phyloP scores from a whole-genome alignment of 495 filamentous ascomycete genomes.

The Chaetomidium leptoderma region DNA sequence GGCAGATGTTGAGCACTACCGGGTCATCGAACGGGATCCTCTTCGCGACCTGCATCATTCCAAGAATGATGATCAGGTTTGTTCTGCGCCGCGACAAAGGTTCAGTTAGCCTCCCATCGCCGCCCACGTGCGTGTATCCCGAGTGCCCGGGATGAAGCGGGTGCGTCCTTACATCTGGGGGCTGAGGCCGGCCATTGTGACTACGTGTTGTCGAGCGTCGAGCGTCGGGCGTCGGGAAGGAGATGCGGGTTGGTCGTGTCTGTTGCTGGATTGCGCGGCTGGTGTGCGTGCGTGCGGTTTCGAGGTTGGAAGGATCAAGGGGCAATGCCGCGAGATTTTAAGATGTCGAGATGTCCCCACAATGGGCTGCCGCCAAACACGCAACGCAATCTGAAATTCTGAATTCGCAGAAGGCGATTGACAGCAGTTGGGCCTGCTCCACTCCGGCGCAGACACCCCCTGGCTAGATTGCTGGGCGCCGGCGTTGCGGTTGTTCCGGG shows the following conservation, averaged over 20 bases:
- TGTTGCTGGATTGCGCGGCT: neutral
- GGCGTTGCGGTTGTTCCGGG: constrained; percentile 5
- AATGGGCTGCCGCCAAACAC: constrained; percentile 7
- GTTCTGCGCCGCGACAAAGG: constrained; percentile 52
- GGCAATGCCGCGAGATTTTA: constrained; percentile 9
- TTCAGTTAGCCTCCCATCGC: constrained; percentile 20
- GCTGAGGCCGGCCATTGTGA: constrained; percentile 48
- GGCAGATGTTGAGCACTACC: constrained; percentile 74
- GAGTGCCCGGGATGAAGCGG: constrained; percentile 3
- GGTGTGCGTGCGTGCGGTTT: neutral
- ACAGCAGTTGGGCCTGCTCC: neutral
- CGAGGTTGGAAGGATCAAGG: constrained; percentile 4
- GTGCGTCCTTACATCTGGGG: constrained; percentile 47
- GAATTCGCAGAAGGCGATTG: neutral
- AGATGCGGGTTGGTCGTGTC: neutral
- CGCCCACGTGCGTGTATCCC: neutral
- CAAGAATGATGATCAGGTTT: constrained; percentile 89
- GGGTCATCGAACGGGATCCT: constrained; percentile 93
- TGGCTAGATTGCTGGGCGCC: neutral
- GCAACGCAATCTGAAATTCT: constrained; percentile 6
- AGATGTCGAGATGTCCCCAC: constrained; percentile 4
- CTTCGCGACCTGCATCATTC: constrained; percentile 97
- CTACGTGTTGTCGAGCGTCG: neutral
- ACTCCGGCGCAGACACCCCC: neutral
- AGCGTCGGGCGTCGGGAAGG: neutral